A percentile compares a stretch with the other conserved stretches of the same genome.
These are phyloP conservation scores for Picochlorum sp. DNA, from an alignment of 139 green algal genomes.

Conservation along the genomic window DNA sequence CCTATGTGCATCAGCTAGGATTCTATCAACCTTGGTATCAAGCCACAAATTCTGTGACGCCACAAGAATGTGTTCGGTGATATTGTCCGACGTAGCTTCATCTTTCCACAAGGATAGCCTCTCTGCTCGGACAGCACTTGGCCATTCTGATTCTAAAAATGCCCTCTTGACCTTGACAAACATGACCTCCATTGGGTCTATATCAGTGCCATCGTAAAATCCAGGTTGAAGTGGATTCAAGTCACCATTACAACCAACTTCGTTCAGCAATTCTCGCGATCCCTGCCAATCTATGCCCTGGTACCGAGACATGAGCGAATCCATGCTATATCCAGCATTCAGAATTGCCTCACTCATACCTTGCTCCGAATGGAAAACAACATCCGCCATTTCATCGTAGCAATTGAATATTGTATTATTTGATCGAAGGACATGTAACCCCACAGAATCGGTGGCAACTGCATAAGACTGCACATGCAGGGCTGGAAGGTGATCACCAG, in stretches of 20 bases:
- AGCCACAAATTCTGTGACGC: slow-evolving; percentile 22
- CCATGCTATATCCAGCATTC: slow-evolving; percentile 38
- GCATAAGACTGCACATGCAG: slow-evolving; percentile 46
- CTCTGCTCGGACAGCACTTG: slow-evolving; percentile 10
- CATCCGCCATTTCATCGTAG: slow-evolving; percentile 4
- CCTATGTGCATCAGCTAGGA: slow-evolving; percentile 17
- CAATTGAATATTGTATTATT: slow-evolving; percentile 1
- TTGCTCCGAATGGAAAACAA: slow-evolving; percentile 32
- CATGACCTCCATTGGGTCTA: slow-evolving; percentile 67
- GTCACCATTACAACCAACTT: slow-evolving; percentile 17
- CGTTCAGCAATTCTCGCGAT: neutral
- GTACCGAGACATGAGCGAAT: slow-evolving; percentile 45
- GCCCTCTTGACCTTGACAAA: slow-evolving; percentile 71
- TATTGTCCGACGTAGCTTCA: neutral
- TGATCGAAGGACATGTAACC: slow-evolving; percentile 16
- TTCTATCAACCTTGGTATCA: neutral
- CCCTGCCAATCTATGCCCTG: slow-evolving; percentile 32
- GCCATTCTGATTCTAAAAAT: slow-evolving; percentile 30
- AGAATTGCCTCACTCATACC: slow-evolving; percentile 36
- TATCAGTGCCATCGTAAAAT: slow-evolving; percentile 50
- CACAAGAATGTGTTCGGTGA: neutral
- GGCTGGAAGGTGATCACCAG: slow-evolving; percentile 15
- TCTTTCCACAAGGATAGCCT: slow-evolving; percentile 28
- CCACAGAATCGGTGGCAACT: slow-evolving; percentile 36
- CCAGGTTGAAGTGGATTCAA: slow-evolving; percentile 31